Conservation (phyloP, 495 filamentous ascomycete species). For the Opeltia flavorubescens region DNA sequence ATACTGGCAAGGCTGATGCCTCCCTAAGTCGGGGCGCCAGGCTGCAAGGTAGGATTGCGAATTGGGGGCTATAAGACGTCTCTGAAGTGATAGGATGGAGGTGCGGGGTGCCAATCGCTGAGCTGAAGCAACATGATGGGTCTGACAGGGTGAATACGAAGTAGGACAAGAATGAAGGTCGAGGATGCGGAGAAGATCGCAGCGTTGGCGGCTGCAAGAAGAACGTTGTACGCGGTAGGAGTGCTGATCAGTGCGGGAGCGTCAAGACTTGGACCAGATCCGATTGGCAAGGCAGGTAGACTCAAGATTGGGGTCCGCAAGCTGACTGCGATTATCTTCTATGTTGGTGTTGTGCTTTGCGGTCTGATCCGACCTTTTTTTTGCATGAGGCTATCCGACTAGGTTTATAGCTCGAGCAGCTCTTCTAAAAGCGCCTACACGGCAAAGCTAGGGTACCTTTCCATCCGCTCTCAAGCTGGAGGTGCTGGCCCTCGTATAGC, state of each 20-base stretch:
- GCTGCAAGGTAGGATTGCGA: slow-evolving; percentile 1
- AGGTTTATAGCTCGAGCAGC: background rate
- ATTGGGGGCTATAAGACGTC: background rate
- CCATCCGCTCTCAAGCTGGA: no score
- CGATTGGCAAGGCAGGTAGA: no score
- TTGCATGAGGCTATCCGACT: background rate
- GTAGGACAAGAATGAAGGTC: background rate
- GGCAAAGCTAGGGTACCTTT: slow-evolving; percentile 1
- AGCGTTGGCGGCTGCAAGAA: background rate
- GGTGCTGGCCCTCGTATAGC: no score
- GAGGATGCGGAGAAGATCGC: background rate
- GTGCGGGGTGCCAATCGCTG: background rate
- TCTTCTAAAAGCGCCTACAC: background rate
- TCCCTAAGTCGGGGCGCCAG: background rate
- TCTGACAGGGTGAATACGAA: background rate
- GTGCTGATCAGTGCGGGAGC: background rate
- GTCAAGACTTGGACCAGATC: no score
- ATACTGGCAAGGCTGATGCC: background rate
- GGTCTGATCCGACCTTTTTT: background rate
- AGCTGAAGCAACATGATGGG: background rate
- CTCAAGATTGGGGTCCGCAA: background rate
- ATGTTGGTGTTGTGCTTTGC: no score
- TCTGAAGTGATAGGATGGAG: background rate
- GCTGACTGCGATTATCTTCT: no score
- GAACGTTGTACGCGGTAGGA: background rate